phyloP scores from a whole-genome alignment of 306 rosid genomes.

The Prunus fruticosa region DNA sequence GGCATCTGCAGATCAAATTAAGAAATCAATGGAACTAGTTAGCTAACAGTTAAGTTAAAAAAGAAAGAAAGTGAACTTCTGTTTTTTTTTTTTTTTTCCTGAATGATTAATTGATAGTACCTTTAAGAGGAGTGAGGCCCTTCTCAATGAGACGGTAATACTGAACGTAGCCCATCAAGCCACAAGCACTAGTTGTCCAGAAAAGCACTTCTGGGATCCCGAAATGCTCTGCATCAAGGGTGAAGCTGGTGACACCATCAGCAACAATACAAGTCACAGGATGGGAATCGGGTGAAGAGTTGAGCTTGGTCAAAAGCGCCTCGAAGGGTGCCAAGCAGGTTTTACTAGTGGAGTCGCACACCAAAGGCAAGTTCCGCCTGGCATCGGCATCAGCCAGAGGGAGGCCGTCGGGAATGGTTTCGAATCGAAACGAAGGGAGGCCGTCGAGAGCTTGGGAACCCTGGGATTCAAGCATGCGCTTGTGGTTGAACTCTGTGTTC shows the following conservation, averaged over 20 bases:
- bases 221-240: slow-evolving; percentile 34
- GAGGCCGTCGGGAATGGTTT: slow-evolving; percentile 35
- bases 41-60: not conserved
- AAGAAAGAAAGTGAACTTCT: not conserved
- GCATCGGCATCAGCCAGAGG: slow-evolving; percentile 20
- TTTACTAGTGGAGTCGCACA: slow-evolving; percentile 10
- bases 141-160: slow-evolving; percentile 20
- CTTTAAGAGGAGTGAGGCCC: slow-evolving; percentile 37
- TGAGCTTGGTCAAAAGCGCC: slow-evolving; percentile 22
- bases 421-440: slow-evolving; percentile 31
- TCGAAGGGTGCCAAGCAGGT: slow-evolving; percentile 24
- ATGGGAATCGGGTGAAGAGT: slow-evolving; percentile 8
- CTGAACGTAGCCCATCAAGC: slow-evolving; percentile 28
- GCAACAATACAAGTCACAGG: slow-evolving; percentile 35
- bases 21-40: no score
- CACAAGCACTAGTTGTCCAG: slow-evolving; percentile 43
- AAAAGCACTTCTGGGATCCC: slow-evolving; percentile 35
- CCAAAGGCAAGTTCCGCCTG: slow-evolving; percentile 22
- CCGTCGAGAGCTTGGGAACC: slow-evolving; percentile 26
- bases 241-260: slow-evolving; percentile 37
- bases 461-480: slow-evolving; percentile 30
- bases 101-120: not conserved
- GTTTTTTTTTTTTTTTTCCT: not conserved
- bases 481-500: slow-evolving; percentile 36
- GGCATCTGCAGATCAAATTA: slow-evolving; percentile 26